A percentile compares a stretch with the other conserved stretches of the same genome.
These are phyloP conservation scores for Cladosporium sphaerospermum DNA, from an alignment of 2,329 filamentous ascomycete species.

Conservation along the genomic window DNA sequence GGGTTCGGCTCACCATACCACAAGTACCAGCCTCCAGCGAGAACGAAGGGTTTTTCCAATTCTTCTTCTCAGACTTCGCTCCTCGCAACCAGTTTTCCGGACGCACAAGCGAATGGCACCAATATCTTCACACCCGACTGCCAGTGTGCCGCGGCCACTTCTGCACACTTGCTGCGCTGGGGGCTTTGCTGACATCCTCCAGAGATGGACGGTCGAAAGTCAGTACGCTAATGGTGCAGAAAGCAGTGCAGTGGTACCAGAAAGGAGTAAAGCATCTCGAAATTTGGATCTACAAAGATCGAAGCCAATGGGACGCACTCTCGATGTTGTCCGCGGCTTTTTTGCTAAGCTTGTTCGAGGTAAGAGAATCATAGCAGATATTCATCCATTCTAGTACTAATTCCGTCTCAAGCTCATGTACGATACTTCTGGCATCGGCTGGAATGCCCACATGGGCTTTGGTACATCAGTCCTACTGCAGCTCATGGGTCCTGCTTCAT, in stretches of 20 bases:
- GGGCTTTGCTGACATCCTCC: neutral
- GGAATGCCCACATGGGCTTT: slow-evolving; percentile 1
- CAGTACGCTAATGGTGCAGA: neutral
- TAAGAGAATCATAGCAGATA: neutral
- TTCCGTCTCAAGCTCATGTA: neutral
- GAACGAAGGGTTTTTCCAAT: neutral
- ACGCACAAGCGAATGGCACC: neutral
- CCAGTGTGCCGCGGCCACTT: neutral
- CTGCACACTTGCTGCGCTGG: neutral
- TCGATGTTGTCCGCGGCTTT: neutral
- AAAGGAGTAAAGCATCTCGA: neutral
- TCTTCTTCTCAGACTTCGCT: neutral
- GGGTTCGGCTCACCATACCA: neutral
- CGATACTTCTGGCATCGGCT: neutral
- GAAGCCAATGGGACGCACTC: neutral
- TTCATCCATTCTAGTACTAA: too few species aligned
- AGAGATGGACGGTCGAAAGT: neutral
- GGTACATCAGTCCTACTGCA: neutral
- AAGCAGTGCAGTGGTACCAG: neutral
- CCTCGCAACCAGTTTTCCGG: neutral
- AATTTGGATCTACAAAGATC: neutral
- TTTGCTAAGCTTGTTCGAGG: slow-evolving; percentile 1
- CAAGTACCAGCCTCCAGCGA: too few species aligned
- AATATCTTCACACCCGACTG: neutral
- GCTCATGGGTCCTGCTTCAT: neutral